A percentile compares a stretch with the other conserved stretches of the same genome.
These are phyloP conservation scores for Tulasnella calospora DNA, from an alignment of 768 basidiomycete species.

Conservation along the genomic window DNA sequence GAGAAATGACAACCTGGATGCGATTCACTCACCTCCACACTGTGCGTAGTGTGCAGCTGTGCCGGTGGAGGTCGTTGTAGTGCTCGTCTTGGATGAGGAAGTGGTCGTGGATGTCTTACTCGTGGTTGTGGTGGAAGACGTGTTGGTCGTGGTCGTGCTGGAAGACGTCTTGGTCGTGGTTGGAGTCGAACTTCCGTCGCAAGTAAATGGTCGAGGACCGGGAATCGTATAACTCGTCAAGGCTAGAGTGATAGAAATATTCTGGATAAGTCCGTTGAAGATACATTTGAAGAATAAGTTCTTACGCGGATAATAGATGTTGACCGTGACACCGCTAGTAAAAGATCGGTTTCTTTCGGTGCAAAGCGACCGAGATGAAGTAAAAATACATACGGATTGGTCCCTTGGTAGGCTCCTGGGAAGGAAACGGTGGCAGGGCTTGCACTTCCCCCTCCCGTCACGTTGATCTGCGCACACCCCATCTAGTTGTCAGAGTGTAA, in stretches of 20 bases:
- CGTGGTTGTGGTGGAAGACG: not conserved
- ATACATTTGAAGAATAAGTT: not conserved
- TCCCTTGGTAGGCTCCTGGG: slow-evolving; percentile 30
- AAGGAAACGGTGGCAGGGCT: slow-evolving; percentile 28
- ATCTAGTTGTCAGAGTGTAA: not conserved
- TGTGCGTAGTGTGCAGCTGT: not conserved
- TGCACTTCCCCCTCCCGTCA: slow-evolving; percentile 37
- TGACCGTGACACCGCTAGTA: not conserved
- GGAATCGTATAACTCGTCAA: slow-evolving; percentile 22
- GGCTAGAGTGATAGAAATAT: slow-evolving; percentile 8
- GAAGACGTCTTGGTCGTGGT: not conserved
- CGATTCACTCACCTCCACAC: not conserved
- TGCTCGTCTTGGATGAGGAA: not conserved
- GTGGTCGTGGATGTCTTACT: not conserved
- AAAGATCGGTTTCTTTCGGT: not conserved
- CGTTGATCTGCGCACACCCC: slow-evolving; percentile 38
- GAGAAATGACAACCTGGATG: not conserved
- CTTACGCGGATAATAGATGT: not conserved
- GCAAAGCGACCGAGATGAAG: not conserved
- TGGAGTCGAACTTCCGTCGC: not conserved
- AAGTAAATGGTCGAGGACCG: slow-evolving; percentile 10
- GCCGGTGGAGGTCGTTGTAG: not conserved
- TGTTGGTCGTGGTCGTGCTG: not conserved
- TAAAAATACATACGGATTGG: not conserved
- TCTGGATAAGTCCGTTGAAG: not conserved